phyloP scores from a whole-genome alignment of 345 rosid species.

The Lumnitzera littorea region DNA sequence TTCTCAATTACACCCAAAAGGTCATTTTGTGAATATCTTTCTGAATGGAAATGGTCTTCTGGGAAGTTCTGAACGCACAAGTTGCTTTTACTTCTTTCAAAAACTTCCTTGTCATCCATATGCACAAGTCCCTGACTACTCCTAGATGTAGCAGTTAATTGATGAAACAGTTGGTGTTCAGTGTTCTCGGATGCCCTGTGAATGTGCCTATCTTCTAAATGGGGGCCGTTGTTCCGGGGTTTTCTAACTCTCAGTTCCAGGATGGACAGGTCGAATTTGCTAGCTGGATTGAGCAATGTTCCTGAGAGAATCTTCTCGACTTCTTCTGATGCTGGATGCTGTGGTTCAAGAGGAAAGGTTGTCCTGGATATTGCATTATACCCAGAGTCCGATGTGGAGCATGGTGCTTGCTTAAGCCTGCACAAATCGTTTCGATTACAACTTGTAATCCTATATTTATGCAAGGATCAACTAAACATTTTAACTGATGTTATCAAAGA shows the following conservation, averaged over 20 bases:
- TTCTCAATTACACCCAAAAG: conserved; percentile 46
- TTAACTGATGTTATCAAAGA: too few relatives aligned
- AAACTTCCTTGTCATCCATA: conserved; percentile 11
- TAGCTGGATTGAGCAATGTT: conserved; percentile 22
- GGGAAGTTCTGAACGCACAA: conserved; percentile 10
- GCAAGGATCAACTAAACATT: too few relatives aligned
- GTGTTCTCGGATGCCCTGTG: conserved; percentile 19
- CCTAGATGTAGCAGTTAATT: conserved; percentile 21
- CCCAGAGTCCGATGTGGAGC: conserved; percentile 17
- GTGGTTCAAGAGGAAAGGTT: conserved; percentile 13
- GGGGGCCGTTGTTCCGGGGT: background rate
- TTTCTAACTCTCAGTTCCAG: conserved; percentile 28
- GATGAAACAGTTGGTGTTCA: conserved; percentile 30
- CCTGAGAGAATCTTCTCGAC: conserved; percentile 16
- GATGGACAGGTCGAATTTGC: conserved; percentile 34
- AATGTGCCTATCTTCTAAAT: conserved; percentile 20
- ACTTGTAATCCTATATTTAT: background rate
- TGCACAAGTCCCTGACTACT: conserved; percentile 8
- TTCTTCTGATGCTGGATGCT: conserved; percentile 17
- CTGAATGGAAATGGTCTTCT: conserved; percentile 15
- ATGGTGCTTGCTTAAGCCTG: conserved; percentile 28
- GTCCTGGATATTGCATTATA: conserved; percentile 1
- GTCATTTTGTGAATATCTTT: conserved; percentile 29
- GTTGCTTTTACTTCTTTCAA: conserved; percentile 22
- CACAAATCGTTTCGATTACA: conserved; percentile 1